Conservation (phyloP, 106 monocot genomes). For the Apostasia ramifera region DNA sequence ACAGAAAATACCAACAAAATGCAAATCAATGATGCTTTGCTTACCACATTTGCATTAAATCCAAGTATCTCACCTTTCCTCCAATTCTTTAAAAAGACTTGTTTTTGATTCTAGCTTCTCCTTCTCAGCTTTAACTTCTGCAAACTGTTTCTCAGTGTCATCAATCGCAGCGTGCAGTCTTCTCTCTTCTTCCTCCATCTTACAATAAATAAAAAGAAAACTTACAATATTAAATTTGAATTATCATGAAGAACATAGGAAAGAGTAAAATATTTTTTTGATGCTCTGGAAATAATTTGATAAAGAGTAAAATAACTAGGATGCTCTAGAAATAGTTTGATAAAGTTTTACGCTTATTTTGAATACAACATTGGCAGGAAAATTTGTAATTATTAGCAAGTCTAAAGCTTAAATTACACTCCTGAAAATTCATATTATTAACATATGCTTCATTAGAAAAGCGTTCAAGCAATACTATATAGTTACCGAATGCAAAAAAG, state of each 20-base stretch:
- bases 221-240: background rate
- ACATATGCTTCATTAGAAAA: no score
- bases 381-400: no score
- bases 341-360: no score
- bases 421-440: no score
- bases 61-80: constrained; percentile 46
- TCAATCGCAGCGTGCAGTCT: constrained; percentile 64
- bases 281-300: no score
- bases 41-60: background rate
- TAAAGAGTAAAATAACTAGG: no score
- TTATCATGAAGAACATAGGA: background rate
- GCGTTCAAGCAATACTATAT: no score
- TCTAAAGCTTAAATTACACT: no score
- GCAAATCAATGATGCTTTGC: background rate
- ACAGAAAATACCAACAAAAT: background rate
- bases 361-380: no score
- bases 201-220: constrained; percentile 1
- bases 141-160: constrained; percentile 67
- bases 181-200: constrained; percentile 89
- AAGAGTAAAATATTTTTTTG: no score
- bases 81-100: constrained; percentile 59
- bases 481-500: no score
- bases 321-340: no score
- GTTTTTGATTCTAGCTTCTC: constrained; percentile 71
- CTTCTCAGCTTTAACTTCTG: constrained; percentile 58